Evolutionary conservation across 2,329 filamentous ascomycete genomes (phyloP), one percentile per base, ranked within the genome.

Genomic region (Beauveria caledonica): DNA sequence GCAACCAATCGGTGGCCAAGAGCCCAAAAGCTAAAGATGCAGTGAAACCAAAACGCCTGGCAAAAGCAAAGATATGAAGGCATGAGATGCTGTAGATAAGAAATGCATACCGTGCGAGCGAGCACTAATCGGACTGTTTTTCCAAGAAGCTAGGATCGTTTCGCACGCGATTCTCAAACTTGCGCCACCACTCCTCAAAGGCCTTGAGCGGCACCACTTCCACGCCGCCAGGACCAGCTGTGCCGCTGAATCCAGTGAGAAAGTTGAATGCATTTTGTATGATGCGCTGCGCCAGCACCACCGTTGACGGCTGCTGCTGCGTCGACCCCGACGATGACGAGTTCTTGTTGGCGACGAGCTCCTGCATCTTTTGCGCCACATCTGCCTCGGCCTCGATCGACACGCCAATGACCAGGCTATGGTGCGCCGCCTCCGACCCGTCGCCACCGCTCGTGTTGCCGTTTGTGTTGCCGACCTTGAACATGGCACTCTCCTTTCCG

Each of bases 211-310:
- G 92, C 25, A 99, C 90, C 13, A 95, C 88, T 72, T 97, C 93
- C 50, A 88, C 83, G 0, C 88, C 88, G 2, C 78, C 81, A 27
- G 77, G 76, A 2, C 80, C 80, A 2, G 79, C 78, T 60, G 82
- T 81, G 42, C 85, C 84, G 62, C 88, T 90, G 78, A 96, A 97
- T 68, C 91, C 89, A 3, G 93, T 86, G 61, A 99, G 78, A 72
- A 96, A 97, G 74, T 99, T 97, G 74, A 97, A 99, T 15, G 93
- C 94, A 73, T 97, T 96, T 68, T 90, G 88, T 68, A 99, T 97
- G 67, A 99, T 97, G 64, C 90, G 81, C 75, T 97, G 92, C 33
- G 94, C 94, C 25, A 99, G 80, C 2, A 91, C 77, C 64, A 90
- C 85, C 0, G 91, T 94, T n/a, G 83, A 79, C 1, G 85, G 78